A percentile compares a stretch with the other conserved stretches of the same genome.
These are phyloP conservation scores for Aphanomyces invadans DNA, from an alignment of 352 stramenopile genomes.

Conservation along the genomic window DNA sequence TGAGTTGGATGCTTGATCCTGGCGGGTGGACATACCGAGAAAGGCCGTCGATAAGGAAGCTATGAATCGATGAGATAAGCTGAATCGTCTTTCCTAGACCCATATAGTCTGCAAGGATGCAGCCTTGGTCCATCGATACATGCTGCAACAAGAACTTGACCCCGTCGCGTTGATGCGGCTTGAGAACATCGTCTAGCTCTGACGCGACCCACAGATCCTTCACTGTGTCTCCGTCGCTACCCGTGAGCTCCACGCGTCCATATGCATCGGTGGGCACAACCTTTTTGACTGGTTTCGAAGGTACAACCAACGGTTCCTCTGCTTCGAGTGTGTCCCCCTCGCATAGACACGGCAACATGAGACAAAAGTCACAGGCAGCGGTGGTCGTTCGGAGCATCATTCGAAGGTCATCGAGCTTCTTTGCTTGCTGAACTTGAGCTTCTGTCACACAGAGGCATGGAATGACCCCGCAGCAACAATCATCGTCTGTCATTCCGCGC, in stretches of 20 bases:
- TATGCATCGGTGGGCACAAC: constrained; percentile 8
- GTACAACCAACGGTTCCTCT: neutral
- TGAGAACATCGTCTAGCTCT: constrained; percentile 68
- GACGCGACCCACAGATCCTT: constrained; percentile 51
- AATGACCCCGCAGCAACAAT: constrained; percentile 19
- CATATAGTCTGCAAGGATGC: constrained; percentile 87
- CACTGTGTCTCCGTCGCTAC: neutral
- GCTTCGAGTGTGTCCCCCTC: constrained; percentile 10
- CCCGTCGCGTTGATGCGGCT: constrained; percentile 69
- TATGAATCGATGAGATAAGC: constrained; percentile 79
- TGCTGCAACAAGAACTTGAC: constrained; percentile 62
- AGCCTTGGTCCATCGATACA: constrained; percentile 46
- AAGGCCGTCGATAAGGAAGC: constrained; percentile 52
- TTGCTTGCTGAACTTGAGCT: constrained; percentile 14
- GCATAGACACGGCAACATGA: constrained; percentile 25
- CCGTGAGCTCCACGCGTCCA: neutral
- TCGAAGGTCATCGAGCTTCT: constrained; percentile 16
- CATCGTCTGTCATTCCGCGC: constrained; percentile 4
- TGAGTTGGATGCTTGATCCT: neutral
- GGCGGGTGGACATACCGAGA: neutral
- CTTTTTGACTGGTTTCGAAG: neutral
- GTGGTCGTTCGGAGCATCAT: constrained; percentile 17
- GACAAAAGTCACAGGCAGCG: constrained; percentile 17
- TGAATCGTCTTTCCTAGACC: constrained; percentile 85
- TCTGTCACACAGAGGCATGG: constrained; percentile 22